Percentiles rank a stretch among this genome's conserved stretches.
Evolutionary conservation across 306 rosid species (phyloP).

Genomic region (Vachellia collinsii): DNA sequence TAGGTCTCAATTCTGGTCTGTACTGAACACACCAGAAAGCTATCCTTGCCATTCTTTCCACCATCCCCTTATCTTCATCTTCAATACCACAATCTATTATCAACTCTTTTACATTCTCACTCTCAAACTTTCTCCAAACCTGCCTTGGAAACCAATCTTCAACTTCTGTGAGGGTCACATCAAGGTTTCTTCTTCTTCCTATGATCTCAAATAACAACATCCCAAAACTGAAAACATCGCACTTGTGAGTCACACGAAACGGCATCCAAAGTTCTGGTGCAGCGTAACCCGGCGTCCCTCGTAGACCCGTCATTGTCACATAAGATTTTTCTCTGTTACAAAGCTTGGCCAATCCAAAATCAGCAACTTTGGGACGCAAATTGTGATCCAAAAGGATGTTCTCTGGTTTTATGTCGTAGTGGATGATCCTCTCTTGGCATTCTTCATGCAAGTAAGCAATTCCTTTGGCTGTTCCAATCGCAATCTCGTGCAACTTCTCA

Average conservation of each 20-base stretch:
- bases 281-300: slow-evolving; percentile 51
- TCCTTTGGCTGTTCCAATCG: slow-evolving; percentile 44
- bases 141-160: slow-evolving; percentile 44
- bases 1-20: slow-evolving; percentile 39
- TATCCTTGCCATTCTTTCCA: slow-evolving; percentile 31
- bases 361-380: slow-evolving; percentile 43
- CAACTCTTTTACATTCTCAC: slow-evolving; percentile 13
- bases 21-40: slow-evolving; percentile 50
- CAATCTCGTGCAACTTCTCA: slow-evolving; percentile 40
- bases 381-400: slow-evolving; percentile 42
- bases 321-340: slow-evolving; percentile 42
- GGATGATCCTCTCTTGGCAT: slow-evolving; percentile 46
- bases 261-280: slow-evolving; percentile 51
- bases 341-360: slow-evolving; percentile 49
- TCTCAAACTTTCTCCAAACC: slow-evolving; percentile 36
- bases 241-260: slow-evolving; percentile 46
- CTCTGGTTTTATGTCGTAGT: slow-evolving; percentile 48
- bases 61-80: slow-evolving; percentile 26
- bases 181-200: slow-evolving; percentile 41
- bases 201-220: slow-evolving; percentile 49
- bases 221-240: slow-evolving; percentile 52
- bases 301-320: slow-evolving; percentile 36
- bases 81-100: slow-evolving; percentile 34
- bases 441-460: slow-evolving; percentile 48
- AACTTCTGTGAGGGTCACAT: slow-evolving; percentile 4